Evolutionary conservation across 768 basidiomycete genomes (phyloP), one percentile per base, ranked within the genome.

Genomic region (Stropharia rugosoannulata): DNA sequence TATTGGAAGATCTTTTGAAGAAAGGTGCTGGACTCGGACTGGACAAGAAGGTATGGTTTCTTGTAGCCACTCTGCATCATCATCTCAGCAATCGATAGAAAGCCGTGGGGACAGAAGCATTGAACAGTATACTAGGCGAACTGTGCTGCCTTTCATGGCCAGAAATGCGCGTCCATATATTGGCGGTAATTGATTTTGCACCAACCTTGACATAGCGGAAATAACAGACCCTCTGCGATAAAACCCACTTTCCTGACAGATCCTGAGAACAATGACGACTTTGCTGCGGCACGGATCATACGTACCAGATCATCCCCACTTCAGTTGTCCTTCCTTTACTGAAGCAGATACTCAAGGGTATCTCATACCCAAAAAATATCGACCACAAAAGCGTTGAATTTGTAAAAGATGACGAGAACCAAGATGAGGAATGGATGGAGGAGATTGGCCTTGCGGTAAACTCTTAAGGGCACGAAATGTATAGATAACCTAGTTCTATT

Each of bases 301-400:
- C 81, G 47, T 82, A 89, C 48, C 83, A 86, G 46, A 77, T 95
- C 61, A 62, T 96, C 66, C 96, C 95, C 66, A 85, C 88, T 49
- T 93, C 95, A 0, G 90, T 89, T 1, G 80, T 98, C 15, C 86
- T 94, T 1, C 85, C 86, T 0, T 78, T 98, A 19, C 70, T 98
- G 61, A 86, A 87, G 60, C 83, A 85, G 22, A 62, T 87, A 5
- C 81, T 82, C 49, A 84, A 79, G 54, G 75, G 73, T 12, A 65
- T 77, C 53, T 70, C 75, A 19, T 68, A 70, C 19, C 66, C 72
- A 25, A 68, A 70, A n/a, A 71, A 68, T 39, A 72, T 73, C 53
- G 58, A 66, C 1, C 67, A 60, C 55, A 54, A 73, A 11, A 64
- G n/a, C n/a, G n/a, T n/a, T n/a, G n/a, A n/a, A n/a, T n/a, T n/a